Evolutionary conservation across 495 filamentous ascomycete species (phyloP), one percentile per base, ranked within the genome.

Genomic region (Immersiella caudata): DNA sequence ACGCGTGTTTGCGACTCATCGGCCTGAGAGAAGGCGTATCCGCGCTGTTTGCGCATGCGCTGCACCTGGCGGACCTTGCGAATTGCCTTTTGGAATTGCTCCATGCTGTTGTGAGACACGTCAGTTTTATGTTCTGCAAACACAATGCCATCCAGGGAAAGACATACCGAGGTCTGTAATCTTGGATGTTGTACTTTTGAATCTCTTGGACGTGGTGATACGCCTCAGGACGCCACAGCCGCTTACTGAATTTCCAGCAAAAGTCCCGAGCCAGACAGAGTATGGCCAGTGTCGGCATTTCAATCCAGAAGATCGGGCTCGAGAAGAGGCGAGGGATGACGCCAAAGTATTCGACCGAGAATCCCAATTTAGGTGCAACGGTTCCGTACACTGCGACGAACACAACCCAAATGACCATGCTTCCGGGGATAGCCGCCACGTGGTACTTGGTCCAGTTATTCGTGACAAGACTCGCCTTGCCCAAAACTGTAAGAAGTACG

Each of bases 131-230:
- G 1, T 29, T 27, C 22, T 36, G 0, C 8, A 24, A 65, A 60
- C 51, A 12, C 46, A 22, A 5, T 16, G 40, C 14, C 8, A 6
- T 20, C 36, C 35, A 46, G 27, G 65, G 12, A 35, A 64, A 68
- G 65, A 70, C 76, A 56, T 86, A 91, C 86, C 94, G 84, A 51
- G 95, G 95, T 68, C 96, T 86, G 77, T 99, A 99, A 81, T 99
- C 96, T 79, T 98, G 96, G 62, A 99, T 96, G 73, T 99, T 99
- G 81, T 97, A 99, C 79, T 99, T 99, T 79, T 99, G 96, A 70
- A 99, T 99, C 80, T 99, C 96, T 80, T 99, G 96, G 54, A 99
- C 93, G 78, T 99, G 96, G 72, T 99, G 96, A 74, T 99, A 99
- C 35, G 92, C 87, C 81, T 97, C 91, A 49, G 96, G 96, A 66